Percentiles rank a stretch among this genome's conserved stretches.
These are phyloP conservation scores for Picocystis salinarum DNA, from an alignment of 139 green algal species.

Conservation along the genomic window DNA sequence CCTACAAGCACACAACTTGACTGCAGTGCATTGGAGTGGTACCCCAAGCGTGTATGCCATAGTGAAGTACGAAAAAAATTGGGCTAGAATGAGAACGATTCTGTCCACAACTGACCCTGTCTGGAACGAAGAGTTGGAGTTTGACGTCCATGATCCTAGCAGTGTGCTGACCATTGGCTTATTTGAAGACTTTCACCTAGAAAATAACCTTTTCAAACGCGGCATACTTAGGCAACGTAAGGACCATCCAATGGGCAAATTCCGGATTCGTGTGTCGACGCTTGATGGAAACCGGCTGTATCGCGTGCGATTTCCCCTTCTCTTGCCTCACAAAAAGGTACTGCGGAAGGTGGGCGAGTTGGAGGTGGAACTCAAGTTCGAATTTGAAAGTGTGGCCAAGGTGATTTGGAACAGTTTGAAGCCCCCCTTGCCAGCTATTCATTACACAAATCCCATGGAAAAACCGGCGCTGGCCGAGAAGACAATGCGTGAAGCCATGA, in stretches of 20 bases:
- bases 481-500: too few species aligned
- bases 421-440: too few species aligned
- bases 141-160: constrained; percentile 10
- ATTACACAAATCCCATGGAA: too few species aligned
- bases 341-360: constrained; percentile 12
- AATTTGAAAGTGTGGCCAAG: too few species aligned
- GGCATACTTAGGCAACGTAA: too few species aligned
- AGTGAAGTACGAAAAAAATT: constrained; percentile 9
- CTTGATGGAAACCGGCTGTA: constrained; percentile 8
- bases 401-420: too few species aligned
- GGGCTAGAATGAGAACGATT: constrained; percentile 10
- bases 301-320: background rate
- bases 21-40: background rate
- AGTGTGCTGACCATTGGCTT: constrained; percentile 13
- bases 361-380: constrained; percentile 7
- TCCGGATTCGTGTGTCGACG: constrained; percentile 6
- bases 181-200: constrained; percentile 9
- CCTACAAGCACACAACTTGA: too few species aligned
- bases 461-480: too few species aligned
- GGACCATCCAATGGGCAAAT: constrained; percentile 8
- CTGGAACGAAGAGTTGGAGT: constrained; percentile 14
- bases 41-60: constrained; percentile 7
- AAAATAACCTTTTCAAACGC: too few species aligned
- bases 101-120: constrained; percentile 2
- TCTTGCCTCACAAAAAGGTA: constrained; percentile 4